phyloP scores from a whole-genome alignment of 139 green algal species.

The Tetraselmis chui region DNA sequence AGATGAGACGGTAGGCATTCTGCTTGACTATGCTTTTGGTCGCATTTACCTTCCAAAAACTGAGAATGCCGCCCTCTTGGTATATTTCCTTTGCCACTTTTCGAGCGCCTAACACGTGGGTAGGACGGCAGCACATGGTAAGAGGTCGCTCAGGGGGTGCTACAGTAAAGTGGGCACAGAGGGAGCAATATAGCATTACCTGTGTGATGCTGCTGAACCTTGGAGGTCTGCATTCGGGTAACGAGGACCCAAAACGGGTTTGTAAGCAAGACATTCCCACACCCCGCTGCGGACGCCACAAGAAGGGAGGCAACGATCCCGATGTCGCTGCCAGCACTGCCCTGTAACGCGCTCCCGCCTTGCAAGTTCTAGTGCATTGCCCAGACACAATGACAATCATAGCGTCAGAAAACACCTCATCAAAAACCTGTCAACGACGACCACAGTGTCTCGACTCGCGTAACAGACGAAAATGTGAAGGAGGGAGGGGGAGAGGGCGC shows the following conservation, averaged over 20 bases:
- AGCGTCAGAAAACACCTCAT: no score
- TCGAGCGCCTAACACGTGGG: no score
- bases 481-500: no score
- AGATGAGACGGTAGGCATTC: no score
- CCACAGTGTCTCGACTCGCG: no score
- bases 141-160: not conserved
- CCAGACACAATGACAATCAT: no score
- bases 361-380: no score
- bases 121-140: constrained; percentile 32
- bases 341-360: not conserved
- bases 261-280: constrained; percentile 80
- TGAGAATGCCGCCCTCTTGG: constrained; percentile 31
- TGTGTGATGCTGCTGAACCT: not conserved
- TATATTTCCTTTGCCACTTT: constrained; percentile 40
- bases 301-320: constrained; percentile 57
- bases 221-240: constrained; percentile 74
- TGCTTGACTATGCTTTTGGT: no score
- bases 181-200: no score
- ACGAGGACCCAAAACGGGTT: constrained; percentile 90
- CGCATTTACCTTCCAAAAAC: constrained; percentile 12
- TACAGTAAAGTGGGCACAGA: constrained; percentile 20
- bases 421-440: no score
- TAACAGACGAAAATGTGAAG: no score
- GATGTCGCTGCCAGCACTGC: constrained; percentile 27
- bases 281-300: constrained; percentile 67